Conservation (phyloP, 2,329 filamentous ascomycete genomes). For the Huntiella savannae region DNA sequence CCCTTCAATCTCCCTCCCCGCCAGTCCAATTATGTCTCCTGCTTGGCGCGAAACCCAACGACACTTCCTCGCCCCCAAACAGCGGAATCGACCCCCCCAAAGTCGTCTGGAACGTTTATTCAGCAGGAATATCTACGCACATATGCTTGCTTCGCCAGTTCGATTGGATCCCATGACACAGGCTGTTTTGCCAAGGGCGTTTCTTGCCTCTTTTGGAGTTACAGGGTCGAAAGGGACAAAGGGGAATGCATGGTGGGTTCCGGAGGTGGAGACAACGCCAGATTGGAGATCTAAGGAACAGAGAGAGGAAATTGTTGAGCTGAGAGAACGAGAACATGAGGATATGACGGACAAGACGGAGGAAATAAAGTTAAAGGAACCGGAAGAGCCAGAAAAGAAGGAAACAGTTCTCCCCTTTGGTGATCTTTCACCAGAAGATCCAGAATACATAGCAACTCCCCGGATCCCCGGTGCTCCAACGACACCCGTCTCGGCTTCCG, state of each 20-base stretch:
- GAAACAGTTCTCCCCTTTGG: not conserved
- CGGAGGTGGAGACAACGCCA: conserved; percentile 16
- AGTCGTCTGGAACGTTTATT: conserved; percentile 39
- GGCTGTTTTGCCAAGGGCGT: conserved; percentile 34
- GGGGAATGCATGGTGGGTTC: conserved; percentile 35
- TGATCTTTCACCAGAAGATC: conserved; percentile 1
- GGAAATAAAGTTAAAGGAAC: not conserved
- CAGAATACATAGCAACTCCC: conserved; percentile 2
- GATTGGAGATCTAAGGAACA: not conserved
- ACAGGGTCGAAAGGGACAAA: conserved; percentile 33
- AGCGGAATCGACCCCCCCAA: conserved; percentile 14
- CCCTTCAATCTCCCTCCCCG: conserved; percentile 25
- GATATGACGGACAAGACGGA: not conserved
- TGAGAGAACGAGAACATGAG: not conserved
- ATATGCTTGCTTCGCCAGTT: conserved; percentile 39
- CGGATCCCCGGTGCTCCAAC: conserved; percentile 11
- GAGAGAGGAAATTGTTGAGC: not conserved
- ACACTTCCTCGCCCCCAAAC: conserved; percentile 21
- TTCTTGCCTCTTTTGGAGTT: conserved; percentile 42
- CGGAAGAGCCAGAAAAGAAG: not conserved
- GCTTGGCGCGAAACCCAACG: conserved; percentile 26
- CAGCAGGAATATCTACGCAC: conserved; percentile 43
- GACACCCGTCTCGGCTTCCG: conserved; percentile 7
- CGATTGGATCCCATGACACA: conserved; percentile 35
- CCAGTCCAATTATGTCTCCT: conserved; percentile 36